Evolutionary conservation across 2,329 filamentous ascomycete genomes (phyloP), one percentile per base, ranked within the genome.

Genomic region (Colletotrichum costaricense): DNA sequence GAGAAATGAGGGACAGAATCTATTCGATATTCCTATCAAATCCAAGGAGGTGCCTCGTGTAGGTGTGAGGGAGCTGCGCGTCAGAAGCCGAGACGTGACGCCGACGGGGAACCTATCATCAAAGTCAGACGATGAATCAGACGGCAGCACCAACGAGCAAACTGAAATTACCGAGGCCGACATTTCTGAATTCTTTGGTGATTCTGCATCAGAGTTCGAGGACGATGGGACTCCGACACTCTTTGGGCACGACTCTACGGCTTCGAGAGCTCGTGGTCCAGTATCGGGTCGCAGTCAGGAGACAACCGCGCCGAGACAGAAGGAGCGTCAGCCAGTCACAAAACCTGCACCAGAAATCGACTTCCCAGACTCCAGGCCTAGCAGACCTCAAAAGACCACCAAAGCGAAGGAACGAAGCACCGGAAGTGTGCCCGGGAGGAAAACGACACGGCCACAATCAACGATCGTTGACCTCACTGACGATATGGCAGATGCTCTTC

Each of bases 91-190:
- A 12, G 67, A 35, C 11, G 24, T 42, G 16, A 35, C 54, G 22
- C 69, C 66, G 12, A 26, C 54, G 5, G 46, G 26, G 12, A 5
- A 28, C 11, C n/a, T 28, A 7, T 49, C 49, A 38, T 22, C n/a
- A 14, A 57, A 38, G 12, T 22, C 22, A 7, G 71, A 49, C 14
- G 60, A 66, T 3, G 56, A 54, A 35, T 66, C 71, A 12, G 60
- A 46, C 5, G 49, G 60, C 14, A 71, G 56, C 67, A 33, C 55
- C 4, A 16, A 60, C 14, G 71, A 73, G 60, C 42, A 63, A 22
- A 71, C 67, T 5, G 67, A 73, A 24, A 73, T 73, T n/a, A 64
- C 67, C n/a, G 70, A 73, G 33, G 70, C 67, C 12, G 71, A 71
- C 14, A 71, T 70, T 22, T 73, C 71, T 1, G 71, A 73, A 11